Conservation (phyloP, 108 stramenopile species). For the Conticribra guillardii region DNA sequence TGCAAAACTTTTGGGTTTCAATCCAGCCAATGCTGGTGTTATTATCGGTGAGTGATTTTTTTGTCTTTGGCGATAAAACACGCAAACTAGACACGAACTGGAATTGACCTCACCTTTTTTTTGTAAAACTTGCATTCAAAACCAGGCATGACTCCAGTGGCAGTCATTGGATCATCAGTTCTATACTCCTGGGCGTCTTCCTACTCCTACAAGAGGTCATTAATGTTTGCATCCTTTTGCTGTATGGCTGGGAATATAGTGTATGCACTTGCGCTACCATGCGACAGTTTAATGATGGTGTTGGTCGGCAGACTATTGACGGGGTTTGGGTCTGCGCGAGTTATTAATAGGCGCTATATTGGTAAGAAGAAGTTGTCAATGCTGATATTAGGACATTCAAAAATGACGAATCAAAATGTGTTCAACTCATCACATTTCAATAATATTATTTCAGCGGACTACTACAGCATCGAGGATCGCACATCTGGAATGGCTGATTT, state of each 20-base stretch:
- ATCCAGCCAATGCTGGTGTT: slow-evolving; percentile 73
- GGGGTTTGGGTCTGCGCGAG: slow-evolving; percentile 89
- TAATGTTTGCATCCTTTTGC: slow-evolving; percentile 79
- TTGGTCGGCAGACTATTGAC: slow-evolving; percentile 84
- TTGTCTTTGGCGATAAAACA: neutral
- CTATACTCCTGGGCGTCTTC: slow-evolving; percentile 89
- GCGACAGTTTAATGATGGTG: slow-evolving; percentile 76
- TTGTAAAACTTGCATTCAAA: too few species aligned
- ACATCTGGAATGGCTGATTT: slow-evolving; percentile 88
- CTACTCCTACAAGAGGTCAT: slow-evolving; percentile 80
- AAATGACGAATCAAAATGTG: neutral
- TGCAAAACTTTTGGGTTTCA: slow-evolving; percentile 67
- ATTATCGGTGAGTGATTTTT: slow-evolving; percentile 70
- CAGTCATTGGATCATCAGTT: slow-evolving; percentile 80
- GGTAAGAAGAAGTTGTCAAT: slow-evolving; percentile 28
- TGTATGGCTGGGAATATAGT: slow-evolving; percentile 83
- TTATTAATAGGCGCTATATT: slow-evolving; percentile 92
- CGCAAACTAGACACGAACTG: neutral
- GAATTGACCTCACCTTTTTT: slow-evolving; percentile 47
- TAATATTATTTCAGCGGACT: slow-evolving; percentile 55
- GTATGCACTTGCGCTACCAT: slow-evolving; percentile 85
- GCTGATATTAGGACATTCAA: neutral
- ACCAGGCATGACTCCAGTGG: slow-evolving; percentile 91
- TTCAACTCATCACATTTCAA: neutral
- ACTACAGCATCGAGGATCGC: slow-evolving; percentile 66